A percentile compares a stretch with the other conserved stretches of the same genome.
Conservation (phyloP, 371 early-diverging fungal genomes). For the Syncephalastrum monosporum region DNA sequence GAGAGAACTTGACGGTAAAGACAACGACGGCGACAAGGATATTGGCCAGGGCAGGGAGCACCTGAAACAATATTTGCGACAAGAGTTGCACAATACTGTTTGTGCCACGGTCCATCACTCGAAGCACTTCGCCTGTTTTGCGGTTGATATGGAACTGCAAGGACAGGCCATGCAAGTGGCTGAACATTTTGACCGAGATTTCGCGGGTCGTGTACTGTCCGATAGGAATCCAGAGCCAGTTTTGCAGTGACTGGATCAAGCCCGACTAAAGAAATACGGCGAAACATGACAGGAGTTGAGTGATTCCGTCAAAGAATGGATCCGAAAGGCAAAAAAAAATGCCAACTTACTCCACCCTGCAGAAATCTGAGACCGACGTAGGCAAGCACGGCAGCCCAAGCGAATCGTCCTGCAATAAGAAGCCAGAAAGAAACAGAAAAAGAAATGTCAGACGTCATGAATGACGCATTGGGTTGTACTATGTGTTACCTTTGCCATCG, state of each 20-base stretch:
- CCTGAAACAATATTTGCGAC: constrained; percentile 82
- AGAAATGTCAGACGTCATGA: background rate
- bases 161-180: constrained; percentile 83
- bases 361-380: constrained; percentile 75
- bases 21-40: constrained; percentile 78
- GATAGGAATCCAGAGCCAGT: constrained; percentile 88
- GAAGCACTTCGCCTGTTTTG: constrained; percentile 92
- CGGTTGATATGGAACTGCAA: constrained; percentile 89
- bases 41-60: constrained; percentile 86
- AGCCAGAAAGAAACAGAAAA: no score
- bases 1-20: constrained; percentile 72
- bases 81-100: constrained; percentile 77
- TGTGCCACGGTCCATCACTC: constrained; percentile 90
- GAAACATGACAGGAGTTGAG: constrained; percentile 36
- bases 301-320: background rate
- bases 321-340: background rate
- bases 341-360: constrained; percentile 60
- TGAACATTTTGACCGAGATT: constrained; percentile 83
- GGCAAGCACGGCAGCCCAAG: constrained; percentile 66
- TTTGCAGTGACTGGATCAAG: constrained; percentile 75
- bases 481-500: constrained; percentile 25
- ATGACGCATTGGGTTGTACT: background rate
- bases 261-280: constrained; percentile 51
- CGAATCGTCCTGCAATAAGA: constrained; percentile 20
- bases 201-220: constrained; percentile 88